Evolutionary conservation across 495 filamentous ascomycete genomes (phyloP), one percentile per base, ranked within the genome.

Genomic region (Xylaria bambusicola): DNA sequence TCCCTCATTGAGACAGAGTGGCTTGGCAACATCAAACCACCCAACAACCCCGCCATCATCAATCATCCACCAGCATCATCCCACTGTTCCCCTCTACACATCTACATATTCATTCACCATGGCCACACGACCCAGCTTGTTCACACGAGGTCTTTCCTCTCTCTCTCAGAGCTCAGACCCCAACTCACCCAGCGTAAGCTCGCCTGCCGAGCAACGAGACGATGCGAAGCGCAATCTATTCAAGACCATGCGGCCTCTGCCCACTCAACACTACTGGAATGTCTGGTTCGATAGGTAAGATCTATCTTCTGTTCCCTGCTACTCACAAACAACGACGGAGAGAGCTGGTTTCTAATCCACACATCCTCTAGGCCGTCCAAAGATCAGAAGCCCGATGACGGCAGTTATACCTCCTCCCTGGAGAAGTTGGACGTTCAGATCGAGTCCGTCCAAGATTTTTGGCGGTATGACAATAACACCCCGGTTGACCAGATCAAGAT

Each of bases 401-500:
- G 62, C 57, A 72, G 71, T 53, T 92, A 90, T 74, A 80, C 82
- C 58, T 82, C 80, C 41, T 82, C 86, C 57, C 82, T 91, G 20
- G 88, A 86, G 64, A 79, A 86, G 62, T 75, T 92, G 1, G 82
- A 84, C 62, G 75, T 83, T 42, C 85, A 84, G 67, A 87, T 93
- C 73, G 80, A 86, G 72, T 87, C 86, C 62, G 84, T 90, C 62
- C 84, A 89, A 69, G 86, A 88, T 61, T 97, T 96, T 75, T 96
- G 91, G 88, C 84, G 89, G 57, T 86, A 92, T 72, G 86, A 88
- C 77, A 96, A 97, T 75, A 94, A 96, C 73, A 92, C 89, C 52
- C 88, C 90, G 13, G 82, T 92, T 56, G 76, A 86, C 20, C 82
- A 82, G 65, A 83, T 97, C 73, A 86, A 87, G 56, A 83, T 92